Percentiles rank a stretch among this genome's conserved stretches.
Evolutionary conservation across 2,329 filamentous ascomycete genomes (phyloP).

Genomic region (Botrytis elliptica): DNA sequence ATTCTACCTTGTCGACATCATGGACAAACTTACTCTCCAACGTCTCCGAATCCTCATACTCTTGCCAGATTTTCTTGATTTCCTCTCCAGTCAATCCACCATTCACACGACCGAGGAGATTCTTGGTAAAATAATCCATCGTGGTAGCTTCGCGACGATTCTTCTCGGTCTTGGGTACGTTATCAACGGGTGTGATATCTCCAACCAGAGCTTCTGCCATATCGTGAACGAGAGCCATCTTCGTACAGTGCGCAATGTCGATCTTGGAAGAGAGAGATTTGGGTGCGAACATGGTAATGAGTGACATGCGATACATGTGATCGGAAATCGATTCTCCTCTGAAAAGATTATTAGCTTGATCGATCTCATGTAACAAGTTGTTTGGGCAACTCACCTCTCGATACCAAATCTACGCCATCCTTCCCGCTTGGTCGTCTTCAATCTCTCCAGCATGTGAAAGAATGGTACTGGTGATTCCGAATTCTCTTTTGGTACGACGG

Average conservation of each 20-base stretch:
- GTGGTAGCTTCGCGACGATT: conserved; percentile 79
- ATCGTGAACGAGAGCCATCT: conserved; percentile 95
- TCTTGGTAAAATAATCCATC: conserved; percentile 81
- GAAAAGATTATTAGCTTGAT: background rate
- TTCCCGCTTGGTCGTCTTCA: conserved; percentile 96
- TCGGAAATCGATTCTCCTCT: conserved; percentile 90
- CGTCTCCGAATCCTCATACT: conserved; percentile 88
- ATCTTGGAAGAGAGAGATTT: conserved; percentile 67
- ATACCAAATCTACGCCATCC: conserved; percentile 93
- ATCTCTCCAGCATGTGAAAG: conserved; percentile 88
- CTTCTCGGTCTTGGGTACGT: conserved; percentile 84
- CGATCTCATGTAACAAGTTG: background rate
- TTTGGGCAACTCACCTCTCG: conserved; percentile 44
- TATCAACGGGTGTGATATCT: conserved; percentile 93
- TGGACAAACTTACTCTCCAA: conserved; percentile 87
- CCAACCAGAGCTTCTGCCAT: conserved; percentile 96
- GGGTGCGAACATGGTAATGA: conserved; percentile 91
- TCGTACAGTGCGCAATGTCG: conserved; percentile 80
- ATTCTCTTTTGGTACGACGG: conserved; percentile 55
- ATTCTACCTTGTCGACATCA: conserved; percentile 95
- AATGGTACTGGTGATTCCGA: conserved; percentile 79
- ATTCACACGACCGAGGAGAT: conserved; percentile 70
- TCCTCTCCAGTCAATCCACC: conserved; percentile 68
- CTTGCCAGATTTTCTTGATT: conserved; percentile 81
- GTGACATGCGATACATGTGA: conserved; percentile 99